Base-by-base conservation (phyloP, 2,329 filamentous ascomycete genomes). In the Aspergillus ustus region DNA sequence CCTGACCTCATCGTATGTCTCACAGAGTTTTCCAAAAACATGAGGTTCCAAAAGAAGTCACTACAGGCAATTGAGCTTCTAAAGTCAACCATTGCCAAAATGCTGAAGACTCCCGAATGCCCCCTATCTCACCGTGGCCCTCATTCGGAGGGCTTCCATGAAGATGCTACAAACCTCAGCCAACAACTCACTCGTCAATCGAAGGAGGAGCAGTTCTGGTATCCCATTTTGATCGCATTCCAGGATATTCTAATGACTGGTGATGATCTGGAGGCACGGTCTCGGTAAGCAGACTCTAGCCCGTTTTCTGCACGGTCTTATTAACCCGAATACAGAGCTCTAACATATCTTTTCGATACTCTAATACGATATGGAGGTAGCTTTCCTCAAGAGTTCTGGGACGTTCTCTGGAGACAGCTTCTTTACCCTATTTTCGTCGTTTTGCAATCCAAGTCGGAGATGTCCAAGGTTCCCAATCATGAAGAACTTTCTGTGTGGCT, bases 221-320 rank as follows among this genome's bases (percentile, higher is more conserved):
- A 99, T 77, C 95, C 95, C 0, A 91, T 99, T 6, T 83, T 99
- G 31, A 98, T 99, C 73, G 94, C 96, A 3, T 99, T 99, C 82
- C 95, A 99, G 74, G 95, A 99, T 75, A 93, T 99, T 22, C 82
- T 99, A 52, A 99, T 99, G 95, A 99, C 95, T 1, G 95, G 96
- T 2, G 96, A 99, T 77, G 95, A 99, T 74, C 84, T 99, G 19
- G 95, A 99, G 78, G 95, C 98, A 45, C 90, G 95, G 61, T 97
- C 86, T 64, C 79, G 82, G 79, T 81, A 75, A 66, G 73, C 19
- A 29, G 7, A 45, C 22, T 22, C 22, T 13, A n/a, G 13, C 31
- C 22, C 20, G 22, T n/a, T 40, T 54, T 54, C 63, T 67, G 44
- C 61, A 54, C 8, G 4, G 11, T 29, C 25, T 22, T 17, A 20